Percentiles rank a stretch among this genome's conserved stretches.
Evolutionary conservation across 108 stramenopile species (phyloP).

Genomic region (Parietichytrium sp.): DNA sequence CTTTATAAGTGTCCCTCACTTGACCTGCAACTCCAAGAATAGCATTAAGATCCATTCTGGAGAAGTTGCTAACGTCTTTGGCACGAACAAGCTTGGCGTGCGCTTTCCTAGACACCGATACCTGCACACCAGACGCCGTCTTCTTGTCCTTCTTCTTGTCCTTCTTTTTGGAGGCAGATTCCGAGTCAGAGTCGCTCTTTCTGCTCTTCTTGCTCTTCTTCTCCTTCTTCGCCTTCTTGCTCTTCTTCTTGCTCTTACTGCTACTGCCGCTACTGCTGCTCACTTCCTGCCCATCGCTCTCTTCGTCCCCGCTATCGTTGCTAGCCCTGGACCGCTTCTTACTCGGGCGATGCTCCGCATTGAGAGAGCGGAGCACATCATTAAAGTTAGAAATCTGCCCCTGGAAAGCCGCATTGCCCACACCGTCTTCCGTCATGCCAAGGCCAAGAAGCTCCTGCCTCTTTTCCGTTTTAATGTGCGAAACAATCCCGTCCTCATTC

Average conservation of each 20-base stretch:
- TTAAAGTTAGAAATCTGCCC: conserved; percentile 51
- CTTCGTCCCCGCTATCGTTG: neutral
- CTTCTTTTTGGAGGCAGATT: neutral
- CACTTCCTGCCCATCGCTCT: neutral
- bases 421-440: conserved; percentile 45
- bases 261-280: neutral
- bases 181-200: neutral
- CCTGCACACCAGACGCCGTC: neutral
- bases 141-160: conserved; percentile 42
- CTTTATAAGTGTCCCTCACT: too few relatives aligned
- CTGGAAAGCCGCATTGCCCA: conserved; percentile 54
- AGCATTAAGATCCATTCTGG: conserved; percentile 34
- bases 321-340: neutral
- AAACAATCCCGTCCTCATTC: conserved; percentile 55
- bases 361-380: conserved; percentile 51
- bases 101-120: neutral
- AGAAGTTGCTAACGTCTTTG: conserved; percentile 35
- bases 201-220: conserved; percentile 32
- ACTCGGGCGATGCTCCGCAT: conserved; percentile 41
- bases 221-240: conserved; percentile 36
- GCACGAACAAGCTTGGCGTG: neutral
- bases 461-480: conserved; percentile 59
- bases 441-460: conserved; percentile 55
- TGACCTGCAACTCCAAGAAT: conserved; percentile 40
- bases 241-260: conserved; percentile 48